Base-by-base conservation (phyloP, 2,329 filamentous ascomycete species). In the Monilinia fructicola region DNA sequence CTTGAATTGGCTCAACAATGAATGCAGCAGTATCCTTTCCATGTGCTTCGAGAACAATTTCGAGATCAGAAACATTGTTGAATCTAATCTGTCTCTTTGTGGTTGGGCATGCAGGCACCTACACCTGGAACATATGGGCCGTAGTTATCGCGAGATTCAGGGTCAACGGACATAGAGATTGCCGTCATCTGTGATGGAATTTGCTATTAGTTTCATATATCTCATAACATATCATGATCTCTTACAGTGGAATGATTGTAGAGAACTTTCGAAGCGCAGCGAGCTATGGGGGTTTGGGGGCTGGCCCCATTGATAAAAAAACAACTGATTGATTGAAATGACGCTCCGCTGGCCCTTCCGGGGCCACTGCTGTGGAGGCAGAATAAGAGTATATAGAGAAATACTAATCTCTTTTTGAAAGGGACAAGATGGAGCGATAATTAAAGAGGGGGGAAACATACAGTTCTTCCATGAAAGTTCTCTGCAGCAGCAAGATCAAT, bases 381-480 rank as follows among this genome's bases (percentile, higher is more conserved):
- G 56, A 46, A 23, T 35, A 48, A 35, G 31, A 35, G 54, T 40
- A 21, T 23, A 23, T 6, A 16, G 28, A 26, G 31, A 35, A 35
- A 35, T 35, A 7, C 31, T 35, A 35, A 35, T 35, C 31, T 18
- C 4, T 40, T 23, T 54, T 12, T 55, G 21, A 4, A 11, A 40
- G 23, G 44, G 11, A 21, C 7, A 40, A n/a, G 4, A 50, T 6
- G 35, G 28, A 64, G 38, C 10, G 16, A 54, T n/a, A 10, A 10
- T 35, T 28, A 21, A 38, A 46, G 26, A 4, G 23, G 53, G 42
- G 42, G 21, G 16, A 1, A 55, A 81, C 89, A 79, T 84, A 95
- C 92, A 66, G 95, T 98, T 74, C 94, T 87, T 72, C 94, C 94
- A 80, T 99, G 94, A 81, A 98, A 99, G 83, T 97, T 98, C 80